A percentile compares a stretch with the other conserved stretches of the same genome.
These are phyloP conservation scores for Neohortaea acidophila DNA, from an alignment of 495 filamentous ascomycete species.

Conservation along the genomic window DNA sequence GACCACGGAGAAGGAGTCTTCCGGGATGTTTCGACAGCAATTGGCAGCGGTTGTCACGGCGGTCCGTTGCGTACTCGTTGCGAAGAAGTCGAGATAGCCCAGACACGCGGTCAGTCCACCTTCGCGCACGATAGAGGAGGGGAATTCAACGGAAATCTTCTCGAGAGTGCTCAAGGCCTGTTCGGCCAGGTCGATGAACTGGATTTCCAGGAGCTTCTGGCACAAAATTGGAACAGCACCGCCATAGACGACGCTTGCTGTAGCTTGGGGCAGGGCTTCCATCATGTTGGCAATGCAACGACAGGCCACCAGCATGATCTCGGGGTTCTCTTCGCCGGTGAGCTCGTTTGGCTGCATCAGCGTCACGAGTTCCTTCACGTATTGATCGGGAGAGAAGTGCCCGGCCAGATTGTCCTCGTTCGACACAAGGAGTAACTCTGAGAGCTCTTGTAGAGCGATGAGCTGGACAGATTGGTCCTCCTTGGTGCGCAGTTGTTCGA, in stretches of 20 bases:
- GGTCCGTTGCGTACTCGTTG: slow-evolving; percentile 89
- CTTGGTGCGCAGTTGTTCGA: slow-evolving; percentile 70
- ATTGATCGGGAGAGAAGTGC: slow-evolving; percentile 85
- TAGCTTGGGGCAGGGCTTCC: slow-evolving; percentile 87
- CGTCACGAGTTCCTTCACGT: slow-evolving; percentile 83
- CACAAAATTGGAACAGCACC: slow-evolving; percentile 89
- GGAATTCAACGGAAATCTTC: slow-evolving; percentile 95
- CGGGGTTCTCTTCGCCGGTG: slow-evolving; percentile 71
- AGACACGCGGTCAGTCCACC: slow-evolving; percentile 88
- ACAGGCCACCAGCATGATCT: slow-evolving; percentile 95
- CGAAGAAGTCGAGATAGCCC: slow-evolving; percentile 91
- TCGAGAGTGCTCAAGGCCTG: slow-evolving; percentile 93
- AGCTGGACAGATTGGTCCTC: slow-evolving; percentile 79
- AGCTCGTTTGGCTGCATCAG: slow-evolving; percentile 83
- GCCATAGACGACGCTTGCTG: slow-evolving; percentile 89
- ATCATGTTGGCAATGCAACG: slow-evolving; percentile 94
- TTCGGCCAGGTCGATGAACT: slow-evolving; percentile 93
- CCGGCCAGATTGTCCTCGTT: slow-evolving; percentile 95
- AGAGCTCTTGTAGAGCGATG: slow-evolving; percentile 84
- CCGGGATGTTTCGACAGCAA: slow-evolving; percentile 89
- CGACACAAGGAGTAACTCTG: slow-evolving; percentile 81
- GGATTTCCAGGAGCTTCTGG: slow-evolving; percentile 83
- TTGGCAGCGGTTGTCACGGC: slow-evolving; percentile 96
- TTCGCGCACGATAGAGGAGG: slow-evolving; percentile 87
- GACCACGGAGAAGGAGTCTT: slow-evolving; percentile 78